Conservation (phyloP, 2,329 filamentous ascomycete genomes). For the Sclerotinia glacialis region DNA sequence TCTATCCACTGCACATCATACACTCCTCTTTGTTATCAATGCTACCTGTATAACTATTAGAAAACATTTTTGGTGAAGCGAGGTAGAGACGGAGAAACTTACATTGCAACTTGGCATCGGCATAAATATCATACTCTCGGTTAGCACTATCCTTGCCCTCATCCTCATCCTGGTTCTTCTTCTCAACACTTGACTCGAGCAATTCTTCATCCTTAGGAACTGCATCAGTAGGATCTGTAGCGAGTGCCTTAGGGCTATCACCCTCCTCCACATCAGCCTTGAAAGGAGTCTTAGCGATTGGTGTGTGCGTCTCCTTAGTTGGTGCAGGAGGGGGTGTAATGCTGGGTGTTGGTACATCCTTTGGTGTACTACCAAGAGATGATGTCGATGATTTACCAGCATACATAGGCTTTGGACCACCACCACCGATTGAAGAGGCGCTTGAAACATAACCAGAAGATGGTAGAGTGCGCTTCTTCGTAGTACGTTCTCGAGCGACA, state of each 20-base stretch:
- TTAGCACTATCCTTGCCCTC: constrained; percentile 65
- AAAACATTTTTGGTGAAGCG: constrained; percentile 30
- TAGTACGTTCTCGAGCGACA: constrained; percentile 59
- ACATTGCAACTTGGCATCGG: constrained; percentile 86
- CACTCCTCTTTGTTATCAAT: constrained; percentile 96
- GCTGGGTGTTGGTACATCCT: constrained; percentile 67
- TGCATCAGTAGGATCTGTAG: constrained; percentile 62
- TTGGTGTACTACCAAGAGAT: constrained; percentile 43
- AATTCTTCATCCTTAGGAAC: constrained; percentile 65
- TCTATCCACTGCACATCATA: constrained; percentile 91
- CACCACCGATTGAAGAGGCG: constrained; percentile 52
- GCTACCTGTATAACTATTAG: constrained; percentile 58
- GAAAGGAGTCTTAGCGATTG: constrained; percentile 62
- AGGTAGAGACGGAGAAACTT: constrained; percentile 44
- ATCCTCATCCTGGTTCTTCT: constrained; percentile 69
- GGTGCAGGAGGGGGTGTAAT: constrained; percentile 53
- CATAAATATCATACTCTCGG: constrained; percentile 90
- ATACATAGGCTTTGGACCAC: constrained; percentile 65
- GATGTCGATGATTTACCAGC: constrained; percentile 46
- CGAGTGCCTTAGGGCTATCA: constrained; percentile 74
- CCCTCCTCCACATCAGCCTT: constrained; percentile 75
- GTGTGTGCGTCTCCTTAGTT: constrained; percentile 42
- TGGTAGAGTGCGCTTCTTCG: constrained; percentile 67
- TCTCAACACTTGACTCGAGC: constrained; percentile 52
- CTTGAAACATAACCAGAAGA: constrained; percentile 43